Conservation (phyloP, 129 eudicot species). For the Dittrichia graveolens region DNA sequence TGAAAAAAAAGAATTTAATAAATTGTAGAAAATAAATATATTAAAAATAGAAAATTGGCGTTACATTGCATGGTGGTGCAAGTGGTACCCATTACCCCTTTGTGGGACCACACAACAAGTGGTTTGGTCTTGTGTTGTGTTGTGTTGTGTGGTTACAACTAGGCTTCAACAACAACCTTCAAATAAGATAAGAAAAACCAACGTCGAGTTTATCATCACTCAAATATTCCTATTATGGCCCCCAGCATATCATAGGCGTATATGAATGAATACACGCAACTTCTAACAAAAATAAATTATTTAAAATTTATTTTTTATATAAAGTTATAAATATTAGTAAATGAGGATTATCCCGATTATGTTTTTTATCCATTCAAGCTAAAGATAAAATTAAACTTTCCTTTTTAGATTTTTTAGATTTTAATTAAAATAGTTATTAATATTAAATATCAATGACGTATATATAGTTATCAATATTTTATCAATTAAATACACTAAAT, state of each 20-base stretch:
- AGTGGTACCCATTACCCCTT: slow-evolving; percentile 34
- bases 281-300: no score
- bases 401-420: no score
- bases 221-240: not conserved
- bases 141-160: slow-evolving; percentile 33
- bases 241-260: not conserved
- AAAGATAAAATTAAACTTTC: no score
- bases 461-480: no score
- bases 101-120: slow-evolving; percentile 38
- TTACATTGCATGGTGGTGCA: slow-evolving; percentile 31
- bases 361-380: no score
- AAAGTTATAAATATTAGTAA: no score
- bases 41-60: slow-evolving; percentile 25
- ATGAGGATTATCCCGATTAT: no score
- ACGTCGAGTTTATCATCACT: slow-evolving; percentile 43
- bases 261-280: no score
- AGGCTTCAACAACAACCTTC: slow-evolving; percentile 21
- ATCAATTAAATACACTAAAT: no score
- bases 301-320: no score
- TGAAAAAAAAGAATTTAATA: not conserved
- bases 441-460: no score
- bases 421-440: no score
- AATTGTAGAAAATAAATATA: not conserved
- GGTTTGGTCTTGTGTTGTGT: slow-evolving; percentile 15
- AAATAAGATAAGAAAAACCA: slow-evolving; percentile 34